A percentile compares a stretch with the other conserved stretches of the same genome.
These are phyloP conservation scores for Phytophthora pseudosyringae DNA, from an alignment of 352 stramenopile species.

Conservation along the genomic window DNA sequence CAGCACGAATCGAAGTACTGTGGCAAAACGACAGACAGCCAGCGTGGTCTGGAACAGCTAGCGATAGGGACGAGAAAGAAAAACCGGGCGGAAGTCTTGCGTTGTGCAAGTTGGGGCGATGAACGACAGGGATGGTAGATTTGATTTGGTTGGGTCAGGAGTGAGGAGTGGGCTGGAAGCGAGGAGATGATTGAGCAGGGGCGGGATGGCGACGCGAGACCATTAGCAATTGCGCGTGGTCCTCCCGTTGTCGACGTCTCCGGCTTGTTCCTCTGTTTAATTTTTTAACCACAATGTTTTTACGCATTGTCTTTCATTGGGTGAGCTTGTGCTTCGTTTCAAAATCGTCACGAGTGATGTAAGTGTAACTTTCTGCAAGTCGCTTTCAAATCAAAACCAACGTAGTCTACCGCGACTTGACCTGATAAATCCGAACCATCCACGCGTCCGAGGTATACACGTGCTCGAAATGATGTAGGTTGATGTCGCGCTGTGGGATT, in stretches of 20 bases:
- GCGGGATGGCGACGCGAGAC: slow-evolving; percentile 2
- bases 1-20: slow-evolving; percentile 37
- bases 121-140: slow-evolving; percentile 40
- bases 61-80: slow-evolving; percentile 25
- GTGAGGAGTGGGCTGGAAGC: slow-evolving; percentile 12
- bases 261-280: slow-evolving; percentile 37
- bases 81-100: slow-evolving; percentile 22
- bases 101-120: slow-evolving; percentile 29
- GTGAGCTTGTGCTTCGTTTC: background rate
- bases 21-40: slow-evolving; percentile 24
- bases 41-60: slow-evolving; percentile 12
- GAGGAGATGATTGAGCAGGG: slow-evolving; percentile 8
- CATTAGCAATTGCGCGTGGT: slow-evolving; percentile 3
- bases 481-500: slow-evolving; percentile 69
- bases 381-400: slow-evolving; percentile 8
- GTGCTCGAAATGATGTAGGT: slow-evolving; percentile 89
- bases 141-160: slow-evolving; percentile 40
- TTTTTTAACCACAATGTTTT: slow-evolving; percentile 35
- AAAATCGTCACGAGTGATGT: background rate
- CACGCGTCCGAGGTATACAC: slow-evolving; percentile 93
- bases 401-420: slow-evolving; percentile 55
- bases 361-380: background rate
- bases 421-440: slow-evolving; percentile 93
- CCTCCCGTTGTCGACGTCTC: slow-evolving; percentile 2
- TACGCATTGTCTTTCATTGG: background rate